Evolutionary conservation across 192 early-diverging fungal species (phyloP).

Genomic region (Powellomyces hirtus): DNA sequence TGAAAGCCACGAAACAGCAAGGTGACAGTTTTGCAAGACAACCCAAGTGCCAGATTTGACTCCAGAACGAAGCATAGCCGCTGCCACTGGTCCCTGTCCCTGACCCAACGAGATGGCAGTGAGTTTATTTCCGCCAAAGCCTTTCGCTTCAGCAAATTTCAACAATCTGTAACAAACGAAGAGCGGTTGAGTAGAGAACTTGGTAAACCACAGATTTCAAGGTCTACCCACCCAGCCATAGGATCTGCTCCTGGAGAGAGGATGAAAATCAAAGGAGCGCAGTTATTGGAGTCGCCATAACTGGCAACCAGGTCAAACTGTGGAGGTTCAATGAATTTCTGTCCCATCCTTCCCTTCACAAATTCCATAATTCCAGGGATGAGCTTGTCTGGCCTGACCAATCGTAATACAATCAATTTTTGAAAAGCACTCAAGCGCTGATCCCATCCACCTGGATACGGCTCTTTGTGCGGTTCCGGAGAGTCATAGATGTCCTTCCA

Average conservation of each 20-base stretch:
- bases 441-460: constrained; percentile 48
- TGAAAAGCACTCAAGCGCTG: constrained; percentile 50
- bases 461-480: constrained; percentile 47
- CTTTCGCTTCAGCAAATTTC: constrained; percentile 56
- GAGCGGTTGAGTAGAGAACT: background rate
- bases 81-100: constrained; percentile 61
- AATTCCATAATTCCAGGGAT: constrained; percentile 60
- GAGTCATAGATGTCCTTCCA: constrained; percentile 55
- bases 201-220: background rate
- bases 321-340: constrained; percentile 61
- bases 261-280: constrained; percentile 58
- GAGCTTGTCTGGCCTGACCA: constrained; percentile 54
- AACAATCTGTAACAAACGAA: constrained; percentile 36
- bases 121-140: constrained; percentile 44
- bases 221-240: constrained; percentile 48
- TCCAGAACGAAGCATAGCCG: constrained; percentile 51
- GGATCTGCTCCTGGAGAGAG: constrained; percentile 62
- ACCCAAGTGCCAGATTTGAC: constrained; percentile 56
- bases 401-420: constrained; percentile 48
- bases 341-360: constrained; percentile 55
- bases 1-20: constrained; percentile 58
- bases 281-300: constrained; percentile 53
- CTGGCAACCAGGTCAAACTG: constrained; percentile 57
- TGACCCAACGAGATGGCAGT: constrained; percentile 56
- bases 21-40: constrained; percentile 63